A percentile compares a stretch with the other conserved stretches of the same genome.
Evolutionary conservation across 2,329 filamentous ascomycete genomes (phyloP).

Genomic region (Fusarium albidum): DNA sequence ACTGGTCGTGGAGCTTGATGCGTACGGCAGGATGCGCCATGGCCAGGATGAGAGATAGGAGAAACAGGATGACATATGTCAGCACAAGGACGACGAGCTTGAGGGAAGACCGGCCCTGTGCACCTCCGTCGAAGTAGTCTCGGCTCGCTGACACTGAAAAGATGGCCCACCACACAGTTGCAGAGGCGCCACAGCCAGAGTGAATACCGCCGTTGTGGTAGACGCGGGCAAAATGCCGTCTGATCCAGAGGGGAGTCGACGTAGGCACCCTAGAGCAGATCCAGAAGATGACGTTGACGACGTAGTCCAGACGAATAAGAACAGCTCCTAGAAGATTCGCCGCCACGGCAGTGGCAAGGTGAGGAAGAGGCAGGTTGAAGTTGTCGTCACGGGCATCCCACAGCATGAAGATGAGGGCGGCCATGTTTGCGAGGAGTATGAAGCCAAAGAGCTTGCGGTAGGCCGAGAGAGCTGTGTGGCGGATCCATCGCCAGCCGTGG

Average conservation of each 20-base stretch:
- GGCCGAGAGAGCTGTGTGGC: slow-evolving; percentile 22
- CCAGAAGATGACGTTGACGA: slow-evolving; percentile 55
- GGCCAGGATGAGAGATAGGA: slow-evolving; percentile 35
- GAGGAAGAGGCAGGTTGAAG: slow-evolving; percentile 17
- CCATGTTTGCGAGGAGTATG: slow-evolving; percentile 23
- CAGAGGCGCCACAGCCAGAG: slow-evolving; percentile 51
- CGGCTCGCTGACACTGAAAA: slow-evolving; percentile 26
- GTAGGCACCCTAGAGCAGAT: slow-evolving; percentile 50
- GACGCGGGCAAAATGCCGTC: slow-evolving; percentile 50
- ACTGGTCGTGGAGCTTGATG: slow-evolving; percentile 63
- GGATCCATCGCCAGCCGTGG: slow-evolving; percentile 29
- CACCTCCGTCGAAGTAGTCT: neutral
- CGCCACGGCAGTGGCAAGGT: slow-evolving; percentile 25
- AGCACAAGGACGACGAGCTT: slow-evolving; percentile 35
- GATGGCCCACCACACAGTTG: slow-evolving; percentile 51
- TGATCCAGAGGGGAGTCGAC: slow-evolving; percentile 52
- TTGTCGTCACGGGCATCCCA: slow-evolving; percentile 10
- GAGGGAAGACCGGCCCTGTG: neutral
- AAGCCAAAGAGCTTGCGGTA: slow-evolving; percentile 29
- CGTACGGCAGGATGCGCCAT: slow-evolving; percentile 37
- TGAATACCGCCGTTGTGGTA: slow-evolving; percentile 57
- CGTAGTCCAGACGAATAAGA: slow-evolving; percentile 57
- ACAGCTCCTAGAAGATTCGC: slow-evolving; percentile 50
- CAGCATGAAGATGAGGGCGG: slow-evolving; percentile 16
- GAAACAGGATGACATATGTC: slow-evolving; percentile 34